Base-by-base conservation (phyloP, 2,329 filamentous ascomycete species). In the Diaporthe citri region DNA sequence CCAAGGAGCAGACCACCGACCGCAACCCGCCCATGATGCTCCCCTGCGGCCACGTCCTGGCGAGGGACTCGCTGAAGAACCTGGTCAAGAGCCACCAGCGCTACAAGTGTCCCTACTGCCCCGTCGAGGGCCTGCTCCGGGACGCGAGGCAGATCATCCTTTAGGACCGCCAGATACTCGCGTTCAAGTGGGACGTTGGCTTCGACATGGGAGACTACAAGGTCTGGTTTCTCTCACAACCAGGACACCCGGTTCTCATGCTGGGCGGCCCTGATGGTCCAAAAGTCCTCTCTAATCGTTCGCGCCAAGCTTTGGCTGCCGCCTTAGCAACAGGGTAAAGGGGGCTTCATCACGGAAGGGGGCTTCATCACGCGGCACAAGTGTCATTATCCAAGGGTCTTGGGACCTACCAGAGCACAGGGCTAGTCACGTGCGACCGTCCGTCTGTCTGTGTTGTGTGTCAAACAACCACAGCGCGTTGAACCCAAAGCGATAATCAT, bases 51-150 rank as follows among this genome's bases (percentile, higher is more conserved):
- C 97, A 99, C 85, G 96, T 98, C 71, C 93, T 99, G 75, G 96
- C 95, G 25, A 90, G 92, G 77, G 96, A 98, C 80, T 95, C 93
- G 46, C 86, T 99, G 69, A 91, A 93, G 76, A 92, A 92, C 80
- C 88, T 98, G 56, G 92, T 92, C 72, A 97, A 97, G 84, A 93
- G 93, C 0, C 73, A 73, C 36, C 90, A 87, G 56, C 88, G 93
- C 75, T 97, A 97, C 88, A 99, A 99, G 84, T 99, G 97, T 80
- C 97, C 97, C 0, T 99, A 99, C 82, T 99, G 97, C 81, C 97
- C 97, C 0, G 91, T 87, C 41, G 96, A 98, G 84, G 95, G 95
- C 60, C 88, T 93, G 77, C 87, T 94, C 2, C 92, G 91, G 78
- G 95, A 98, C 72, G 95, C 95, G 9, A 90, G 87, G 79, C 92